A percentile compares a stretch with the other conserved stretches of the same genome.
Evolutionary conservation across 805 yeast genomes (phyloP).

Genomic region (Cyberlindnera americana): DNA sequence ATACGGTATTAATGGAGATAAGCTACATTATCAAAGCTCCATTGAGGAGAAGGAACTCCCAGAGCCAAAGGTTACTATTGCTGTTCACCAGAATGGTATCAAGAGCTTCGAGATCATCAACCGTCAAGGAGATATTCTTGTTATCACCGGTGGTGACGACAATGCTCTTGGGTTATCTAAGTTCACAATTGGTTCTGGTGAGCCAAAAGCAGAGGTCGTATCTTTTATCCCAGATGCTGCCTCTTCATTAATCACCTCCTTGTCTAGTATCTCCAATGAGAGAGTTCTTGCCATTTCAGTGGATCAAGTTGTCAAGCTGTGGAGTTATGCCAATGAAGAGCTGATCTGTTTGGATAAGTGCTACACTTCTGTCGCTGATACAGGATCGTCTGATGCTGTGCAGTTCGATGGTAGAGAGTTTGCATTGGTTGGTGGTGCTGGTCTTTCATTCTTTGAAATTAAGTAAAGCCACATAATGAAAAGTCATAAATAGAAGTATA

Average conservation of each 20-base stretch:
- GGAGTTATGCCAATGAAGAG: slow-evolving; percentile 41
- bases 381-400: slow-evolving; percentile 63
- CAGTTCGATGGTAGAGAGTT: slow-evolving; percentile 27
- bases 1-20: slow-evolving; percentile 13
- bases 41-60: slow-evolving; percentile 11
- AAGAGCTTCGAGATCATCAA: slow-evolving; percentile 48
- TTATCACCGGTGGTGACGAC: slow-evolving; percentile 91
- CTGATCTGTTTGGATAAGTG: slow-evolving; percentile 35
- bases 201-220: slow-evolving; percentile 25
- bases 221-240: slow-evolving; percentile 59
- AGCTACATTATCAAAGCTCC: slow-evolving; percentile 4
- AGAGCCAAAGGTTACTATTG: slow-evolving; percentile 37
- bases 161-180: slow-evolving; percentile 55
- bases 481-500: neutral
- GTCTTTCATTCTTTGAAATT: slow-evolving; percentile 54
- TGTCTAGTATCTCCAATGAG: slow-evolving; percentile 35
- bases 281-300: slow-evolving; percentile 64
- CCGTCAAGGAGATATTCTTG: slow-evolving; percentile 21
- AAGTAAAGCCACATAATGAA: slow-evolving; percentile 6
- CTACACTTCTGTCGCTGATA: slow-evolving; percentile 87
- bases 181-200: slow-evolving; percentile 29
- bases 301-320: slow-evolving; percentile 71
- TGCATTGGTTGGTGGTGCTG: slow-evolving; percentile 75
- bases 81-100: slow-evolving; percentile 82
- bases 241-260: slow-evolving; percentile 78